Conservation (phyloP, 148 eudicot genomes). For the Silene latifolia region DNA sequence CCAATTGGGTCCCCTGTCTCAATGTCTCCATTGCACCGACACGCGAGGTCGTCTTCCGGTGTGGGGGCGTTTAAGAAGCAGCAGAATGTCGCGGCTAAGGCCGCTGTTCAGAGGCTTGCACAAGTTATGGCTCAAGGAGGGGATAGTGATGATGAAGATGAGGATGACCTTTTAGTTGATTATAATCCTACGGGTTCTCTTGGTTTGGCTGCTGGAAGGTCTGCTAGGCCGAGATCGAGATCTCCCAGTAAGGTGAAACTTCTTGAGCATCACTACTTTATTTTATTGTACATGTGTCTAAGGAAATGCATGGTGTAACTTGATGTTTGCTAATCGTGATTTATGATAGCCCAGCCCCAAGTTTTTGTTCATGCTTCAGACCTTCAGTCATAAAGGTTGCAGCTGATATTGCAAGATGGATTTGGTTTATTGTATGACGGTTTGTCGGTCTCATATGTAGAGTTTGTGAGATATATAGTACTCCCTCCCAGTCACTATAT, state of each 20-base stretch:
- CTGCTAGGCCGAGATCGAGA: slow-evolving; percentile 36
- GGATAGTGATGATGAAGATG: slow-evolving; percentile 60
- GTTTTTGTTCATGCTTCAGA: neutral
- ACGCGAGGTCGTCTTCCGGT: slow-evolving; percentile 45
- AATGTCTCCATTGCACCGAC: slow-evolving; percentile 45
- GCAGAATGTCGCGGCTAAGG: slow-evolving; percentile 55
- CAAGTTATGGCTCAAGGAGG: slow-evolving; percentile 65
- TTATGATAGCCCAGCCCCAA: neutral
- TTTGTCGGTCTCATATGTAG: neutral
- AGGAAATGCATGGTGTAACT: neutral
- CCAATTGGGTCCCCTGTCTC: slow-evolving; percentile 30
- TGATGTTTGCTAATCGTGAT: neutral
- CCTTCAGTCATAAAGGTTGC: neutral
- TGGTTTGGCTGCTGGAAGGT: slow-evolving; percentile 58
- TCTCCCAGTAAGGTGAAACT: slow-evolving; percentile 45
- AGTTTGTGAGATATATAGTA: neutral
- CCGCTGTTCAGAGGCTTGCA: slow-evolving; percentile 82
- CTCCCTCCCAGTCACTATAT: no score
- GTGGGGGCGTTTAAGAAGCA: slow-evolving; percentile 34
- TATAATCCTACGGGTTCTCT: slow-evolving; percentile 36
- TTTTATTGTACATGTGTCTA: neutral
- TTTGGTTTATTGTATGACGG: neutral
- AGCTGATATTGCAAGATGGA: neutral
- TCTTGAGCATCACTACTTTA: neutral
- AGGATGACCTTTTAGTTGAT: slow-evolving; percentile 64